Conservation (phyloP, 78 protist genomes). For the Dictyostelium brefeldianum region DNA sequence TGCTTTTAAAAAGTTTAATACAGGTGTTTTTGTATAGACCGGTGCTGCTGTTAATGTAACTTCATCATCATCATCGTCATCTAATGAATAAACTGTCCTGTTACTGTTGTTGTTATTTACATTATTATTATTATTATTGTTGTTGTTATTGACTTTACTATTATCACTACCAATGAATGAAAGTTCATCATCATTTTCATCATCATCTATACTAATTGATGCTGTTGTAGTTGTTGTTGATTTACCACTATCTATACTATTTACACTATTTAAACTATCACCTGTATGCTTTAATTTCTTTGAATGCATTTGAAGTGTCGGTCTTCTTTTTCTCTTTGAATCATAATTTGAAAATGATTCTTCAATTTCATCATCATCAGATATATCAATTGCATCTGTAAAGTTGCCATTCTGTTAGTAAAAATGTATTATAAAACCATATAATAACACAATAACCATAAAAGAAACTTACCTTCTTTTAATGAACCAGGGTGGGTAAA, state of each 20-base stretch:
- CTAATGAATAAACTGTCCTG: not conserved
- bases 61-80: not conserved
- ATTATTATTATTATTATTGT: not conserved
- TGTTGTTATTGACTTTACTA: not conserved
- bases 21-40: conserved; percentile 1
- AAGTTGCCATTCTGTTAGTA: not conserved
- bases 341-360: not conserved
- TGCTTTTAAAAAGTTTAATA: not conserved
- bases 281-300: not conserved
- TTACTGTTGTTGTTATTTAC: not conserved
- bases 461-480: conserved; percentile 9
- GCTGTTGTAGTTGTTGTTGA: no score
- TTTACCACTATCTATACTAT: no score
- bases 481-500: conserved; percentile 3
- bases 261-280: not conserved
- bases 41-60: not conserved
- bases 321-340: not conserved
- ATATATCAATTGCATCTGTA: conserved; percentile 9
- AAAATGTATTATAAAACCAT: not conserved
- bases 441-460: no score
- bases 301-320: not conserved
- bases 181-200: conserved; percentile 1
- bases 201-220: conserved; percentile 8
- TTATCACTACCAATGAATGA: not conserved
- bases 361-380: conserved; percentile 11